phyloP scores from a whole-genome alignment of 352 stramenopile species.

The Globisporangium rhizosaccharum region DNA sequence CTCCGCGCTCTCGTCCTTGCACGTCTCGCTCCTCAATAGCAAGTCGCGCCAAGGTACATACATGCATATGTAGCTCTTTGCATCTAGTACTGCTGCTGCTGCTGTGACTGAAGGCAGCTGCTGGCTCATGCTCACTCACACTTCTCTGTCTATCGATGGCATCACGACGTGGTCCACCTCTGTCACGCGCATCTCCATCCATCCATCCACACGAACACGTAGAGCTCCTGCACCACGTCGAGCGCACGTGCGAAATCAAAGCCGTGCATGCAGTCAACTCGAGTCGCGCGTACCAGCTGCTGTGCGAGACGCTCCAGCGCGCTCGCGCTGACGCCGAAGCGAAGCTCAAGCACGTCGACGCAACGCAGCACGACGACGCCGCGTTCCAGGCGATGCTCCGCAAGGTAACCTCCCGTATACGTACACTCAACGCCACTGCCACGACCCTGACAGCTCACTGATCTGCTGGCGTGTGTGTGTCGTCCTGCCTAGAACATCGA shows the following conservation, averaged over 20 bases:
- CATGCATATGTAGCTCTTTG: too few species aligned
- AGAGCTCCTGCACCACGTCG: slow-evolving; percentile 61
- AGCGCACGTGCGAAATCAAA: slow-evolving; percentile 56
- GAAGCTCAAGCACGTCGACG: slow-evolving; percentile 27
- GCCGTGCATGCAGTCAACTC: slow-evolving; percentile 43
- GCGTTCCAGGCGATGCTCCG: slow-evolving; percentile 23
- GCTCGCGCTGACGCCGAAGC: slow-evolving; percentile 46
- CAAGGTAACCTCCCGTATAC: slow-evolving; percentile 7
- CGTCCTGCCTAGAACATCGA: slow-evolving; percentile 12
- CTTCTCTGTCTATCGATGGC: neutral
- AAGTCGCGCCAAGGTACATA: slow-evolving; percentile 27
- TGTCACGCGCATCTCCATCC: too few species aligned
- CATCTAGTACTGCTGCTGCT: too few species aligned
- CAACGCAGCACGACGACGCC: slow-evolving; percentile 9
- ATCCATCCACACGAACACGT: neutral
- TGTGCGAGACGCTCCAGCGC: slow-evolving; percentile 56
- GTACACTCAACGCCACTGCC: neutral
- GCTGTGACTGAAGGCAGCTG: neutral
- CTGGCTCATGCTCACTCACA: neutral
- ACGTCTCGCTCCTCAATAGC: slow-evolving; percentile 8
- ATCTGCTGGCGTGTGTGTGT: neutral
- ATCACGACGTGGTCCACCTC: too few species aligned
- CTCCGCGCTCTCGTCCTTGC: slow-evolving; percentile 5
- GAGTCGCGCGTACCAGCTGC: slow-evolving; percentile 49
- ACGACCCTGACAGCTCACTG: neutral